Evolutionary conservation across 2,329 filamentous ascomycete species (phyloP).

Genomic region (Fusarium haematococcum): DNA sequence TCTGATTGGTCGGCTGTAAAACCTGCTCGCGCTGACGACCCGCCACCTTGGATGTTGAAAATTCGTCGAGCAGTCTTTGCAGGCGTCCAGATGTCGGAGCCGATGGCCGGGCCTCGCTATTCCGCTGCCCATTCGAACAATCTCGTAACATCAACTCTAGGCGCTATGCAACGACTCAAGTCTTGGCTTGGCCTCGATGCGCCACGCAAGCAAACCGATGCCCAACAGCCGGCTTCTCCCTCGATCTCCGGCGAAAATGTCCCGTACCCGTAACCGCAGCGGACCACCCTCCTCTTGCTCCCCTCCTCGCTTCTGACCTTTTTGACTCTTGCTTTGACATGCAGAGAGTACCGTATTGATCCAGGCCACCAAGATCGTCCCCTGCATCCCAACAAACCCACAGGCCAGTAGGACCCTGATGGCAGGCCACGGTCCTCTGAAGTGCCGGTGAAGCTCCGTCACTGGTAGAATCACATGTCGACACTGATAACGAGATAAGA

Average conservation of each 20-base stretch:
- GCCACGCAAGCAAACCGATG: constrained; percentile 8
- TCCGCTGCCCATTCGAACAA: constrained; percentile 1
- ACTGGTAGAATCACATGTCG: constrained; percentile 30
- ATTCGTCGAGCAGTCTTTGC: constrained; percentile 22
- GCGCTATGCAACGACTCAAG: constrained; percentile 22
- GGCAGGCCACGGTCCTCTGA: constrained; percentile 16
- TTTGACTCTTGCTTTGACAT: background rate
- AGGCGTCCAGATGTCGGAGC: constrained; percentile 28
- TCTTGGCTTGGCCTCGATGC: constrained; percentile 4
- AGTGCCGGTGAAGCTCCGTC: constrained; percentile 28
- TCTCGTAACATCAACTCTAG: constrained; percentile 38
- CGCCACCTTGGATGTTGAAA: constrained; percentile 39
- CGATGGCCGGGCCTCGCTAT: constrained; percentile 37
- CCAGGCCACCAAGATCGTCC: constrained; percentile 33
- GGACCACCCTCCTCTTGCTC: constrained; percentile 9
- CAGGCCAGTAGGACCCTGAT: constrained; percentile 25
- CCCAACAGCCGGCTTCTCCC: background rate
- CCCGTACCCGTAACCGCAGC: background rate
- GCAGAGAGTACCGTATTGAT: constrained; percentile 3
- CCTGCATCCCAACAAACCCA: constrained; percentile 22
- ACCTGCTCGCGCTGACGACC: constrained; percentile 7
- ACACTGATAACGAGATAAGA: constrained; percentile 2
- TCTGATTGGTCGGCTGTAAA: no score
- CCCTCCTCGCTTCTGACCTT: background rate
- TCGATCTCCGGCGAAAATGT: background rate